Conservation (phyloP, 305 asterid species). For the Stenogyne calaminthoides region DNA sequence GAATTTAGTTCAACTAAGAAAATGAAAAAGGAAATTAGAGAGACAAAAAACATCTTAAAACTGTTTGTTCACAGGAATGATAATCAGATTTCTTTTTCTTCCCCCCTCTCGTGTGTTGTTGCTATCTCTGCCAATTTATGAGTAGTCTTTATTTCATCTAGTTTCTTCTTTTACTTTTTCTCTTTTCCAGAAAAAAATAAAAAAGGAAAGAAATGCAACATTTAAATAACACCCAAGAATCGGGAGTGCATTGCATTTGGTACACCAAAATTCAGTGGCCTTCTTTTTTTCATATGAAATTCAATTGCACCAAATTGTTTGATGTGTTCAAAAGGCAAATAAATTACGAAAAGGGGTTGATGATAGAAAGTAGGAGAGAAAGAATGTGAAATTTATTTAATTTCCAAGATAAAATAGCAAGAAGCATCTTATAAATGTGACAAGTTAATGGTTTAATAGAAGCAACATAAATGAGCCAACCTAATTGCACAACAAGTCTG, state of each 20-base stretch:
- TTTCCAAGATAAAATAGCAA: constrained; percentile 12
- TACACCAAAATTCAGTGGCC: background rate
- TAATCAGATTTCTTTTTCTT: background rate
- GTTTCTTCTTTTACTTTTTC: background rate
- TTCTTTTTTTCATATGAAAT: background rate
- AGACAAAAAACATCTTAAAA: constrained; percentile 15
- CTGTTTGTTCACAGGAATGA: constrained; percentile 19
- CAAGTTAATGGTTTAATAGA: constrained; percentile 16
- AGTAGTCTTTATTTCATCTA: constrained; percentile 4
- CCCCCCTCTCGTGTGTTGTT: constrained; percentile 19
- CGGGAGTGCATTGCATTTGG: background rate
- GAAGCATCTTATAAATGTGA: background rate
- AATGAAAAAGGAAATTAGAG: background rate
- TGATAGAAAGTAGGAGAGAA: background rate
- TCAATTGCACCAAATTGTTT: background rate
- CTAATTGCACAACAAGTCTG: constrained; percentile 28
- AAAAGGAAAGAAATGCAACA: background rate
- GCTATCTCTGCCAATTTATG: constrained; percentile 32
- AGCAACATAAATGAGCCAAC: background rate
- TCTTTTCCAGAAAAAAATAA: background rate
- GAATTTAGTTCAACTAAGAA: background rate
- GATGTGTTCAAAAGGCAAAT: background rate
- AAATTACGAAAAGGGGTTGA: no score
- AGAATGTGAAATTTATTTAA: background rate
- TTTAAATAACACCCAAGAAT: background rate